Base-by-base conservation (phyloP, 1,139 yeast genomes). In the Suhomyces chickasaworum region DNA sequence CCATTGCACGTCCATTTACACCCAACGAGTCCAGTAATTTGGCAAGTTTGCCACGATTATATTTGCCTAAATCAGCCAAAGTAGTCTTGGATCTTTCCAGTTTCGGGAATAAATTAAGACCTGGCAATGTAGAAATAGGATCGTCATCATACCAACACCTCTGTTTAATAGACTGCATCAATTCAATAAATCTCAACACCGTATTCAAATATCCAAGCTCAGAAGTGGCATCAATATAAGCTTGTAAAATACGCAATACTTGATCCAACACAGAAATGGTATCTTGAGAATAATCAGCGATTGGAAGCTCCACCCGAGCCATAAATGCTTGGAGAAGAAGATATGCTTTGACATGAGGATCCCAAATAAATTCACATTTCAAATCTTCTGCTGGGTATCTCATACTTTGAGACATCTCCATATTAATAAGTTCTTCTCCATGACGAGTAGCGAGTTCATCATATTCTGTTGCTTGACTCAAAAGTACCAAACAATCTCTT, bases 211-310 rank as follows among this genome's bases (percentile, higher is more conserved):
- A 86, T 0, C 97, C 97, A 59, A 84, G 61, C 57, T 93, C 97
- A 1, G 97, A 83, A 2, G 95, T 84, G 16, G 89, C 89, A 64
- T 95, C 99, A 50, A 93, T 85, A 55, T 81, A 87, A 0, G 98
- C 97, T 61, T 93, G 99, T 48, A 90, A 70, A 52, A 93, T 86
- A 79, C 99, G 96, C 58, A 95, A 74, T 4, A 96, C 83, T 68
- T 93, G 99, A 60, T 93, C 99, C 50, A 95, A 71, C 4, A 95
- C 96, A 0, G 98, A 86, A 17, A 90, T 82, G 0, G 97, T 90
- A 66, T 93, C 99, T 60, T 93, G 98, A 12, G 88, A 76, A 63
- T 95, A 95, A 72, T 93, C 99, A 0, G 96, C 95, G 60, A 95
- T 89, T 1, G 99, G 99, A 42, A 93, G 71, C 51, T 89, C 95